These are phyloP conservation scores for Chalara sp. DNA, from an alignment of 2,329 filamentous ascomycete genomes.

Conservation along the genomic window DNA sequence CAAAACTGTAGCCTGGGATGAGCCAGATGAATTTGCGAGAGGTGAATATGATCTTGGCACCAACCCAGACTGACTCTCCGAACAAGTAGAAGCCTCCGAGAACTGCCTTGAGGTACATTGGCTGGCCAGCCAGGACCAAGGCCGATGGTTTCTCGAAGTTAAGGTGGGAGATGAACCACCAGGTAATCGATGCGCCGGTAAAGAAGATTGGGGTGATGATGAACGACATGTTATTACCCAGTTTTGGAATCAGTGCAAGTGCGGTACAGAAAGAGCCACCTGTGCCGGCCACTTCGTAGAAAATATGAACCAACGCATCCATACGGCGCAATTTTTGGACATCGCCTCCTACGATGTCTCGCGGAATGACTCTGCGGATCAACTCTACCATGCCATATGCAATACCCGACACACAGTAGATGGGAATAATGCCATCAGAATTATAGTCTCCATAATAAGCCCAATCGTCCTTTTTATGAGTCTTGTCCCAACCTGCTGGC, in stretches of 20 bases:
- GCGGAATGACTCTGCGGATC: constrained; percentile 42
- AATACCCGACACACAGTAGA: constrained; percentile 37
- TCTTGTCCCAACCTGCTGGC: too few relatives aligned
- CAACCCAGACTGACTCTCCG: constrained; percentile 38
- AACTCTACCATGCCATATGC: constrained; percentile 44
- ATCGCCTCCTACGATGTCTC: constrained; percentile 45
- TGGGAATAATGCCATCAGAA: constrained; percentile 42
- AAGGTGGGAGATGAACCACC: constrained; percentile 39
- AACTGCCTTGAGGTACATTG: constrained; percentile 32
- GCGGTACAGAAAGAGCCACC: constrained; percentile 40
- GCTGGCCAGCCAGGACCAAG: constrained; percentile 15
- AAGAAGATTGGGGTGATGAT: constrained; percentile 44
- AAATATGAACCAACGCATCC: constrained; percentile 32
- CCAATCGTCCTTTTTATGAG: constrained; percentile 26
- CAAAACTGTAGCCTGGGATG: constrained; percentile 40
- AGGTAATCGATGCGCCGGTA: constrained; percentile 31
- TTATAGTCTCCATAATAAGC: constrained; percentile 40
- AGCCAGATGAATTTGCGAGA: constrained; percentile 43
- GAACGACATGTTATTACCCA: constrained; percentile 45
- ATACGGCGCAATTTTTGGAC: constrained; percentile 7
- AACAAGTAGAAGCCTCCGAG: constrained; percentile 36
- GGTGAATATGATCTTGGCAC: constrained; percentile 38
- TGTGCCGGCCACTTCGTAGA: constrained; percentile 41
- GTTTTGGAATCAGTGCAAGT: constrained; percentile 39
- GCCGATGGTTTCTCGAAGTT: constrained; percentile 26